A percentile compares a stretch with the other conserved stretches of the same genome.
These are phyloP conservation scores for Sutorius eximius DNA, from an alignment of 1,284 basidiomycete genomes.

Conservation along the genomic window DNA sequence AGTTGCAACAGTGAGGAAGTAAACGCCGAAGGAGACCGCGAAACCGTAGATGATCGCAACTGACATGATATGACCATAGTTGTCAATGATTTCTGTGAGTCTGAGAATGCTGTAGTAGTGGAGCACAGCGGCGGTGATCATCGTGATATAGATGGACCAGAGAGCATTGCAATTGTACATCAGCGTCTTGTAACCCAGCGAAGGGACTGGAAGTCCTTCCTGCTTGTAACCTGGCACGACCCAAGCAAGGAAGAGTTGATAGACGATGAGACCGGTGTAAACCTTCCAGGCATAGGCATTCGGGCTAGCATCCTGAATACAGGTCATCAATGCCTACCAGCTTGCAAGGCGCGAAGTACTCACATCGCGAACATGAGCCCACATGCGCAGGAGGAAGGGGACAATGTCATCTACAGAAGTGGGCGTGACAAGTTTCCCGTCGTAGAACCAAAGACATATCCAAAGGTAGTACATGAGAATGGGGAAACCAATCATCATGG, in stretches of 20 bases:
- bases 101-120: conserved; percentile 87
- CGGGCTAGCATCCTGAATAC: conserved; percentile 81
- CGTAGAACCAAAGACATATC: conserved; percentile 97
- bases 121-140: conserved; percentile 73
- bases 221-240: conserved; percentile 92
- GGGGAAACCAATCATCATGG: conserved; percentile 96
- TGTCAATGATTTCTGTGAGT: conserved; percentile 93
- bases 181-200: conserved; percentile 87
- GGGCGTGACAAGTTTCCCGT: conserved; percentile 83
- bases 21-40: conserved; percentile 75
- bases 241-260: conserved; percentile 89
- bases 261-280: conserved; percentile 87
- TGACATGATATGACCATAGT: conserved; percentile 96
- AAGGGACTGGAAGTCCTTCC: conserved; percentile 92
- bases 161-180: conserved; percentile 98
- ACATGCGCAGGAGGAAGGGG: conserved; percentile 85
- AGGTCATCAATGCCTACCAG: background rate
- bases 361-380: conserved; percentile 78
- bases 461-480: conserved; percentile 96
- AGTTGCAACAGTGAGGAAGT: conserved; percentile 76
- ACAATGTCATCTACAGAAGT: conserved; percentile 68
- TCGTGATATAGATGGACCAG: conserved; percentile 83
- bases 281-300: conserved; percentile 86
- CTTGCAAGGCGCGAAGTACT: conserved; percentile 26
- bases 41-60: conserved; percentile 94